Evolutionary conservation across 1,139 yeast genomes (phyloP).

Genomic region (Lodderomyces parapsilosis): DNA sequence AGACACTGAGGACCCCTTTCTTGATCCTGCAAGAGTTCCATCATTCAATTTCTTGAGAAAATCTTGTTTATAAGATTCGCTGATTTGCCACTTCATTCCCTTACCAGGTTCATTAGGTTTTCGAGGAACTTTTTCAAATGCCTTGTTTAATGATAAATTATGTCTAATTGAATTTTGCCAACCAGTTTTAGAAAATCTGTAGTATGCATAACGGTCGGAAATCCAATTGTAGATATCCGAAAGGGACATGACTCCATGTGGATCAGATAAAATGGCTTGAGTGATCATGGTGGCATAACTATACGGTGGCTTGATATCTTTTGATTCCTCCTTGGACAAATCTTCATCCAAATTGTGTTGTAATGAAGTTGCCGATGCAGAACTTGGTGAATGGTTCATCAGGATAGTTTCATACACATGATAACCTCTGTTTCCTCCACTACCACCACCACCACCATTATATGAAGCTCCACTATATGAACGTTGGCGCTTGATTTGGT

Average conservation of each 20-base stretch:
- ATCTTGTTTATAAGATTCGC: slow-evolving; percentile 80
- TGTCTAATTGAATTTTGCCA: slow-evolving; percentile 66
- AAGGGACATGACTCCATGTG: slow-evolving; percentile 83
- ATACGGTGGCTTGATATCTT: slow-evolving; percentile 94
- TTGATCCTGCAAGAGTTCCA: slow-evolving; percentile 69
- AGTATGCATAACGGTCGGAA: slow-evolving; percentile 81
- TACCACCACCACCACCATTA: slow-evolving; percentile 20
- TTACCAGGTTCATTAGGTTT: slow-evolving; percentile 96
- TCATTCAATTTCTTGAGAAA: slow-evolving; percentile 75
- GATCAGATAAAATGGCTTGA: slow-evolving; percentile 87
- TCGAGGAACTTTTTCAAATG: slow-evolving; percentile 89
- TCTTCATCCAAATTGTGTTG: slow-evolving; percentile 61
- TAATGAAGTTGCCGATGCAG: slow-evolving; percentile 41
- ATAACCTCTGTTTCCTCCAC: slow-evolving; percentile 35
- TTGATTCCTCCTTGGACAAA: slow-evolving; percentile 83
- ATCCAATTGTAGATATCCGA: slow-evolving; percentile 94
- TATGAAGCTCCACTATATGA: slow-evolving; percentile 32
- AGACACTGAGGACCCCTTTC: slow-evolving; percentile 78
- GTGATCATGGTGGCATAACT: slow-evolving; percentile 98
- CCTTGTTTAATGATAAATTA: slow-evolving; percentile 57
- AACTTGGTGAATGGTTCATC: slow-evolving; percentile 39
- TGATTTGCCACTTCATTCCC: slow-evolving; percentile 98
- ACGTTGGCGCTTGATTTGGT: slow-evolving; percentile 1
- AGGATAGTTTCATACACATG: slow-evolving; percentile 52
- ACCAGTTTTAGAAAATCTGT: slow-evolving; percentile 90